phyloP scores from a whole-genome alignment of 202 grass and related monocot genomes.

The Musa balbisiana region DNA sequence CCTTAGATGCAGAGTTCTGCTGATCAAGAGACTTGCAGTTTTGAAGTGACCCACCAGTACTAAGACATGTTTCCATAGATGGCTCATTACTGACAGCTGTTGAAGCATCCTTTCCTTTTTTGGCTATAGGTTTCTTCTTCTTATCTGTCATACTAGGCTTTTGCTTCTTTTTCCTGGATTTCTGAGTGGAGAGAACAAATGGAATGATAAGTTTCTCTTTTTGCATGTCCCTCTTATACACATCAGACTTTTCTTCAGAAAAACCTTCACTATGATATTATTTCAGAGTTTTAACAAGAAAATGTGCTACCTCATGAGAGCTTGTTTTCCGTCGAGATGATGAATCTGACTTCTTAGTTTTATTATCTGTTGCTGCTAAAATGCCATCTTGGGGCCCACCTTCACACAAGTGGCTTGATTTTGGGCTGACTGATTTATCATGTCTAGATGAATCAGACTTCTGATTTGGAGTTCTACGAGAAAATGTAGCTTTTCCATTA shows the following conservation, averaged over 20 bases:
- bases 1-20: slow-evolving; percentile 45
- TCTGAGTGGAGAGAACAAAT: slow-evolving; percentile 31
- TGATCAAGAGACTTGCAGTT: slow-evolving; percentile 53
- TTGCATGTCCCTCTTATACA: slow-evolving; percentile 39
- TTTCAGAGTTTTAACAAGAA: slow-evolving; percentile 29
- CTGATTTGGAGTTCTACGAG: slow-evolving; percentile 11
- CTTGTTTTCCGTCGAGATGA: slow-evolving; percentile 38
- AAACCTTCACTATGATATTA: slow-evolving; percentile 36
- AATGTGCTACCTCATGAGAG: slow-evolving; percentile 32
- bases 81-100: slow-evolving; percentile 37
- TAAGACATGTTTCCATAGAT: slow-evolving; percentile 39
- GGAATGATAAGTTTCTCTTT: slow-evolving; percentile 36
- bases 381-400: slow-evolving; percentile 27
- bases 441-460: slow-evolving; percentile 25
- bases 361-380: slow-evolving; percentile 24
- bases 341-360: slow-evolving; percentile 38
- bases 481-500: slow-evolving; percentile 30
- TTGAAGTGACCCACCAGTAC: slow-evolving; percentile 42
- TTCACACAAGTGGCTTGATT: slow-evolving; percentile 34
- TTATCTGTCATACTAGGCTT: slow-evolving; percentile 30
- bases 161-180: slow-evolving; percentile 52
- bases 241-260: slow-evolving; percentile 45
- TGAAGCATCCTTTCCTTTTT: slow-evolving; percentile 40
- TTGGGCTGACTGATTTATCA: background rate
- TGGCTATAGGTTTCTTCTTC: slow-evolving; percentile 36